Base-by-base conservation (phyloP, 192 early-diverging fungal genomes). In the Lobulomyces angularis region DNA sequence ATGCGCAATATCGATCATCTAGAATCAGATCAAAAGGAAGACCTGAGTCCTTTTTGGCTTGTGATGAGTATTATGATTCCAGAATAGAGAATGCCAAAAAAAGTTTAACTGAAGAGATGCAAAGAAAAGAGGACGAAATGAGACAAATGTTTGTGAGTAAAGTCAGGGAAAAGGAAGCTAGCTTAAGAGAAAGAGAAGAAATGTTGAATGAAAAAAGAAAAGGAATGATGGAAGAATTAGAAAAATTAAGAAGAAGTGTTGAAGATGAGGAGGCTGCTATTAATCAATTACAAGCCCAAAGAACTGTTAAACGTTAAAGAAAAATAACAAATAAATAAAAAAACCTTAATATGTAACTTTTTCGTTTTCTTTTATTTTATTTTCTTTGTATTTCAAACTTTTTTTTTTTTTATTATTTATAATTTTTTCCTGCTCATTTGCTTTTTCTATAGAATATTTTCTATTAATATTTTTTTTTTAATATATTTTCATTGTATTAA, bases 1-100 rank as follows among this genome's bases (percentile, higher is more conserved):
- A 99, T 56, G 86, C 93, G 53, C 79, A 85, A 37, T 93, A 93
- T 64, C 88, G 95, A 65, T 83, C 88, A 11, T 75, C 84, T 54
- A 90, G 90, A 66, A 82, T 98, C 32, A 73, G 82, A 24, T 59
- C 58, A 11, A 61, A 68, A 20, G 80, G 80, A 26, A 77, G 85
- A 18, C 87, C 85, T 27, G 70, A 77, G 21, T 86, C 85, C 5
- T 65, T 90, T 48, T 58, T 87, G 29, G 73, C 77, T 14, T 83
- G 81, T 42, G 87, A 90, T 35, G 87, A 88, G 6, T 56, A 65
- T 25, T 88, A 84, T 45, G 83, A 88, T 24, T 61, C 57, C 0
- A 70, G 72, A 29, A 70, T 90, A 38, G 76, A 80, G 34, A 64
- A 65, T 20, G 74, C 78, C 14, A 74, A 82, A 46, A 45, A 63